Conservation (phyloP, 202 grass and related monocot species). For the Hordeum pubiflorum region DNA sequence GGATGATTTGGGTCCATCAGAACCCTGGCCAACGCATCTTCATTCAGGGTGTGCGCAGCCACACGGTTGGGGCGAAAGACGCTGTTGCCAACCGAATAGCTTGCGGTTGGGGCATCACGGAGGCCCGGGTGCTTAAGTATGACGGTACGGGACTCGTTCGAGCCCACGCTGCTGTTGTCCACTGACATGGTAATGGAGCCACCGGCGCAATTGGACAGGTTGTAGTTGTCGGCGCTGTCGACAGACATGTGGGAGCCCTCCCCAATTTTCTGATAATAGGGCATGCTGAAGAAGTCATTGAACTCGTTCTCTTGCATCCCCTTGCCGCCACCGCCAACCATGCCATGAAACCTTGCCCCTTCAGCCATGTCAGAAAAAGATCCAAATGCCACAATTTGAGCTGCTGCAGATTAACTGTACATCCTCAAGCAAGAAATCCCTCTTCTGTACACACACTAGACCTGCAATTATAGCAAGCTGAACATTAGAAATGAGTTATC, state of each 20-base stretch:
- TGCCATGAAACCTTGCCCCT: neutral
- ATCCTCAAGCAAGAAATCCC: neutral
- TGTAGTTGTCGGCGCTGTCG: slow-evolving; percentile 46
- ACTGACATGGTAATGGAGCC: slow-evolving; percentile 66
- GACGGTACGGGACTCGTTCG: slow-evolving; percentile 62
- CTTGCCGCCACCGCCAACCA: neutral
- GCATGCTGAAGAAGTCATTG: slow-evolving; percentile 50
- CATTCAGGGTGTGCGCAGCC: slow-evolving; percentile 39
- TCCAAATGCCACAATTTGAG: neutral
- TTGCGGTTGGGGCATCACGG: slow-evolving; percentile 33
- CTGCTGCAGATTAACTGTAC: neutral
- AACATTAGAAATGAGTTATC: neutral
- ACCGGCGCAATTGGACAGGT: slow-evolving; percentile 35
- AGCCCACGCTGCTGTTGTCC: slow-evolving; percentile 63
- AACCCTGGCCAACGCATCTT: slow-evolving; percentile 52
- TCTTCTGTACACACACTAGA: neutral
- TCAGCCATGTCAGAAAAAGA: neutral
- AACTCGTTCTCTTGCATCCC: slow-evolving; percentile 34
- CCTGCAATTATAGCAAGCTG: neutral
- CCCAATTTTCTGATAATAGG: slow-evolving; percentile 53
- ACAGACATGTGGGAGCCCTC: slow-evolving; percentile 68
- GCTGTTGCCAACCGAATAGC: slow-evolving; percentile 60
- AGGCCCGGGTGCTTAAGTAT: slow-evolving; percentile 77
- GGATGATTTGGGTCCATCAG: slow-evolving; percentile 54
- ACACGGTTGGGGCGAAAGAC: slow-evolving; percentile 59